Base-by-base conservation (phyloP, 345 rosid genomes). In the Pelargonium nanum region DNA sequence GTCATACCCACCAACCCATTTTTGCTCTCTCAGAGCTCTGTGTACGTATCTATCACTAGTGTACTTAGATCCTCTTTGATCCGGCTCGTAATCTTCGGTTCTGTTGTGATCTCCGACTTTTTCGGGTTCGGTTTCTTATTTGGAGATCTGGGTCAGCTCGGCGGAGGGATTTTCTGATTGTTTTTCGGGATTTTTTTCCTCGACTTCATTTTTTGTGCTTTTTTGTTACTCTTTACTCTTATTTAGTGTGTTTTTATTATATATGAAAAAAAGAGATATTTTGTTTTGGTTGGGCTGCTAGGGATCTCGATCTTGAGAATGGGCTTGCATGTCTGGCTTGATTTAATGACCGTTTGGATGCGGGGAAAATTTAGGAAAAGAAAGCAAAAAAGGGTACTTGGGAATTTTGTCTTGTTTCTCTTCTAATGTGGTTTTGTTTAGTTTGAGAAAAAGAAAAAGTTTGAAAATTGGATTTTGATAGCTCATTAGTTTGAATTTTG, bases 1-100 rank as follows among this genome's bases (percentile, higher is more conserved):
- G 57, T 23, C 0, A 21, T 1, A 40, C 59, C 5, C 19, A 9
- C 22, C 16, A 45, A 0, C 24, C 16, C 48, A 16, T 59, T 22
- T 16, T 17, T 17, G 9, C 34, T 52, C 45, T 16, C 45, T 21
- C 9, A 22, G 1, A 26, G 28, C 13, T 4, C 63, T 52, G 34
- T 57, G 16, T 56, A 55, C 22, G 7, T 53, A 52, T 53, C 15
- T n/a, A 26, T 65, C 23, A 60, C 68, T 61, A 24, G 9, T 40
- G 45, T 52, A 64, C 56, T 70, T 71, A 58, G 80, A 80, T 80
- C 84, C 72, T 60, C 54, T 22, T n/a, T 58, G 69, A 64, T 75
- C 64, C 59, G 51, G 64, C 69, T 56, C 30, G 24, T 57, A 24
- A 44, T 32, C 20, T n/a, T 22, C 1, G 40, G 66, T 53, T 28